Evolutionary conservation across 2,329 filamentous ascomycete species (phyloP).

Genomic region (Colletotrichum nymphaeae): DNA sequence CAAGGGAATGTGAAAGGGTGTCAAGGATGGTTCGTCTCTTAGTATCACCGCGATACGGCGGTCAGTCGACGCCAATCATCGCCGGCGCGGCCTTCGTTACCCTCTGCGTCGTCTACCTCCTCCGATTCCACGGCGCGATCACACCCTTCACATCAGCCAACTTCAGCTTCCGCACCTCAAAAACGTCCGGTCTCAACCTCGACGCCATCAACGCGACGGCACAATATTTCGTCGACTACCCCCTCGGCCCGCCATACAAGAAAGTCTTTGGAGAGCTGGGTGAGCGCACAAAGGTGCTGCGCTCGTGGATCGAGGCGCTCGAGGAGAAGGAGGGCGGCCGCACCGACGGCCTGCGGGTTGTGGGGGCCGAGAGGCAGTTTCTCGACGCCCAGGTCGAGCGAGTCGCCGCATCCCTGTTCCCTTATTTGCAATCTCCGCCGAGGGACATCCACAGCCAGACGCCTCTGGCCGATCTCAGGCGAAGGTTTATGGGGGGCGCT

Average conservation of each 20-base stretch:
- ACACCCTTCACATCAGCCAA: slow-evolving; percentile 10
- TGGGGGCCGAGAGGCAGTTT: slow-evolving; percentile 26
- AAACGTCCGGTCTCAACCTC: slow-evolving; percentile 13
- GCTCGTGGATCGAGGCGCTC: slow-evolving; percentile 37
- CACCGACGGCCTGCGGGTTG: slow-evolving; percentile 1
- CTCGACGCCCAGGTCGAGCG: slow-evolving; percentile 32
- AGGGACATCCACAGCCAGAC: slow-evolving; percentile 24
- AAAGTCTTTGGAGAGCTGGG: slow-evolving; percentile 47
- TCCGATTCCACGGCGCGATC: slow-evolving; percentile 21
- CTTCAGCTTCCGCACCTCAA: slow-evolving; percentile 21
- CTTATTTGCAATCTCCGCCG: slow-evolving; percentile 26
- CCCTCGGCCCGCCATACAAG: slow-evolving; percentile 44
- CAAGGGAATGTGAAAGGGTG: not conserved
- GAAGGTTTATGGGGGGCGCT: slow-evolving; percentile 24
- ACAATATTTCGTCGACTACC: slow-evolving; percentile 42
- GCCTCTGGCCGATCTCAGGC: slow-evolving; percentile 37
- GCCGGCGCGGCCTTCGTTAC: slow-evolving; percentile 20
- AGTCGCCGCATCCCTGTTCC: slow-evolving; percentile 31
- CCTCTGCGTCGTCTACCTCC: slow-evolving; percentile 8
- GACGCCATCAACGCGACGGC: slow-evolving; percentile 31
- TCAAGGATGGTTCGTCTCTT: slow-evolving; percentile 25
- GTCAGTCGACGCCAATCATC: slow-evolving; percentile 12
- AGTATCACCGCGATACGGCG: slow-evolving; percentile 16
- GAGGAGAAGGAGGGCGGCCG: slow-evolving; percentile 7
- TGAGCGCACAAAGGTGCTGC: slow-evolving; percentile 40